Evolutionary conservation across 805 yeast genomes (phyloP).

Genomic region (Saccharomycopsis selenospora): DNA sequence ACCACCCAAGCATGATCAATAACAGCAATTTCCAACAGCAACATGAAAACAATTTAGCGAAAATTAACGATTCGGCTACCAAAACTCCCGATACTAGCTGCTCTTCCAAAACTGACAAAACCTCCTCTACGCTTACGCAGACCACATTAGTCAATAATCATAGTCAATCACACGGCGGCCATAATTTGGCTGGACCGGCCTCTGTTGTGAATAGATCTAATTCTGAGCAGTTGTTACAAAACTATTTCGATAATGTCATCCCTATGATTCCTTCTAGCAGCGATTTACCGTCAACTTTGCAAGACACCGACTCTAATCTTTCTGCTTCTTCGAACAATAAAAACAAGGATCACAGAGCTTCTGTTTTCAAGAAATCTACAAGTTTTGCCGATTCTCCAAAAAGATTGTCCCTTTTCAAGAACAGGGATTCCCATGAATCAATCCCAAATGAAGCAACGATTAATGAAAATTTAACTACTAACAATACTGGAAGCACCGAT

Average conservation of each 20-base stretch:
- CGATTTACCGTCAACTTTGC: conserved; percentile 1
- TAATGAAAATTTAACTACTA: neutral
- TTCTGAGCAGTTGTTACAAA: conserved; percentile 17
- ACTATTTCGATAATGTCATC: conserved; percentile 20
- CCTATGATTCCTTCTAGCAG: conserved; percentile 14
- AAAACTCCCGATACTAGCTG: conserved; percentile 8
- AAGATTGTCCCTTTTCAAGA: neutral
- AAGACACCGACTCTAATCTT: neutral
- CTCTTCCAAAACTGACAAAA: conserved; percentile 8
- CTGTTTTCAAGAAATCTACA: neutral
- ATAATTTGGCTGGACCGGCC: neutral
- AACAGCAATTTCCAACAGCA: neutral
- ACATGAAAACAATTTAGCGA: neutral
- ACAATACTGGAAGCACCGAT: neutral
- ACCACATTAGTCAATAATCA: neutral
- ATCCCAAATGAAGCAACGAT: neutral
- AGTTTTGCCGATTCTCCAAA: neutral
- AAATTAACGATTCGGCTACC: neutral
- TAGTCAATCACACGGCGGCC: neutral
- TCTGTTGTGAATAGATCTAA: neutral
- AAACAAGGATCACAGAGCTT: too few species aligned
- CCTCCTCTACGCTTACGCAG: neutral
- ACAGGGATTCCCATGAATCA: neutral
- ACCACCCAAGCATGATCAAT: conserved; percentile 17
- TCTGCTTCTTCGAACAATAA: neutral